Percentiles rank a stretch among this genome's conserved stretches.
Conservation (phyloP, 345 rosid species). For the Aethionema arabicum region DNA sequence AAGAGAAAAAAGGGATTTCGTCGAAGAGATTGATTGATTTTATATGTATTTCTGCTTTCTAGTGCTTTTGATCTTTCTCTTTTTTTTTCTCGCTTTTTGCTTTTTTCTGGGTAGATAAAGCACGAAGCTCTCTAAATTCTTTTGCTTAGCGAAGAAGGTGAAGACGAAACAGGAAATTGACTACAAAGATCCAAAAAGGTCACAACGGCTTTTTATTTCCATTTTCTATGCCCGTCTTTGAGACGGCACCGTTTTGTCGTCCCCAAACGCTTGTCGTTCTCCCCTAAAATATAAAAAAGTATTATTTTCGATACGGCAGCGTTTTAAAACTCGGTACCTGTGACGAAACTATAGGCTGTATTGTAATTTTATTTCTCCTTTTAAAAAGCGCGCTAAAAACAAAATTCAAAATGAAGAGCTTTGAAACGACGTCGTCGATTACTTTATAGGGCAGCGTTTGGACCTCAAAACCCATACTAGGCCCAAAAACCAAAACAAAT, state of each 20-base stretch:
- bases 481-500: no score
- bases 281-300: no score
- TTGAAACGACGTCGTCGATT: no score
- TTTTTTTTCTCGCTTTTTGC: constrained; percentile 22
- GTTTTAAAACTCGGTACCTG: no score
- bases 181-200: constrained; percentile 23
- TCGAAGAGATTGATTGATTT: constrained; percentile 21
- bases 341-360: no score
- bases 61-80: constrained; percentile 13
- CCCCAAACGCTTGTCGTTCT: no score
- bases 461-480: no score
- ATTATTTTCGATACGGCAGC: no score
- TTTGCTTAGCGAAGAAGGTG: constrained; percentile 43
- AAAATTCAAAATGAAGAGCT: no score
- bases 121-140: constrained; percentile 20
- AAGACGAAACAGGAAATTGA: constrained; percentile 11
- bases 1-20: constrained; percentile 20
- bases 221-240: neutral
- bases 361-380: no score
- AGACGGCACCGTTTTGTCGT: neutral
- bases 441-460: no score
- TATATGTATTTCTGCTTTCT: constrained; percentile 25
- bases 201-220: constrained; percentile 11
- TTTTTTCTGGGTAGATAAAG: neutral
- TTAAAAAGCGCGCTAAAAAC: no score